These are phyloP conservation scores for Herpomyces periplanetae DNA, from an alignment of 2,329 filamentous ascomycete genomes.

Conservation along the genomic window DNA sequence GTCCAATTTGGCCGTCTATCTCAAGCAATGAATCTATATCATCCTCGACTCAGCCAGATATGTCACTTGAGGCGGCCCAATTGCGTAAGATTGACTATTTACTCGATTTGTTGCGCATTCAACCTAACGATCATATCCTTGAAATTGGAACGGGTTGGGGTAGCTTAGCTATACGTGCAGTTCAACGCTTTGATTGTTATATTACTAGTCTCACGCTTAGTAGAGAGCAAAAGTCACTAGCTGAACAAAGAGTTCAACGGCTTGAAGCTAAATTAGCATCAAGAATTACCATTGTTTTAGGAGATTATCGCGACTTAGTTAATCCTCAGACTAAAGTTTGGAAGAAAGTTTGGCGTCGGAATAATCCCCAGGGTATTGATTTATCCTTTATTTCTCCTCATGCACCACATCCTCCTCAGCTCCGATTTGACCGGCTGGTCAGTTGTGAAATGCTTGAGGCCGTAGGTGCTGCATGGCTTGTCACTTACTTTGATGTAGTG, in stretches of 20 bases:
- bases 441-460: conserved; percentile 44
- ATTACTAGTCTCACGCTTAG: conserved; percentile 28
- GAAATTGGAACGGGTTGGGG: conserved; percentile 44
- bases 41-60: too few relatives aligned
- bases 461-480: conserved; percentile 23
- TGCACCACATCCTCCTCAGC: too few relatives aligned
- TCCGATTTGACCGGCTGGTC: conserved; percentile 26
- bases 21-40: conserved; percentile 14
- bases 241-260: conserved; percentile 21
- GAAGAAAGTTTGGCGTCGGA: too few relatives aligned
- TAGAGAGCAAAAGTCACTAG: conserved; percentile 24
- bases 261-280: conserved; percentile 18
- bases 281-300: conserved; percentile 20
- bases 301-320: conserved; percentile 24
- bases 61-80: conserved; percentile 22
- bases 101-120: conserved; percentile 21
- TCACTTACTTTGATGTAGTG: conserved; percentile 23
- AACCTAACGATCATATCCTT: conserved; percentile 22
- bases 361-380: too few relatives aligned
- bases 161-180: conserved; percentile 27
- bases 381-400: too few relatives aligned
- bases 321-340: too few relatives aligned
- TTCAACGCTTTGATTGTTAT: conserved; percentile 20
- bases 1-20: conserved; percentile 19
- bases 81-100: conserved; percentile 23